phyloP scores from a whole-genome alignment of 306 rosid species.

The Vigna unguiculata region DNA sequence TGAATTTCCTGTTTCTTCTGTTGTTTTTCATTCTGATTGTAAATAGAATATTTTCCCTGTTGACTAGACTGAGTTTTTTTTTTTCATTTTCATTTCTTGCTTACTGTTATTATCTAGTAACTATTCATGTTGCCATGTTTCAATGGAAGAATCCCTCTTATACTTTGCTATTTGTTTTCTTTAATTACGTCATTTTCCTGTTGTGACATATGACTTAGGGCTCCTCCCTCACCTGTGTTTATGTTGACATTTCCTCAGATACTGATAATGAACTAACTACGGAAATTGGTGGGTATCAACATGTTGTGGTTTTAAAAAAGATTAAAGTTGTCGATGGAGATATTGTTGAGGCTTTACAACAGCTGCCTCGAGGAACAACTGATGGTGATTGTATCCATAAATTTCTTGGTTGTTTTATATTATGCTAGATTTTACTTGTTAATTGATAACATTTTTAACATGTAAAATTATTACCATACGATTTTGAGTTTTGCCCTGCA shows the following conservation, averaged over 20 bases:
- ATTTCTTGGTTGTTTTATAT: slow-evolving; percentile 26
- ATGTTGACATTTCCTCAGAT: slow-evolving; percentile 54
- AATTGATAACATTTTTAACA: neutral
- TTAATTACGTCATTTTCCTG: slow-evolving; percentile 9
- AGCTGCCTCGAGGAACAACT: slow-evolving; percentile 76
- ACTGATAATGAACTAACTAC: slow-evolving; percentile 78
- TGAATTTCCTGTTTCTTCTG: neutral
- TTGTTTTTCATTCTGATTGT: slow-evolving; percentile 6
- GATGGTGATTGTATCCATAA: slow-evolving; percentile 89
- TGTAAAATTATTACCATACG: neutral
- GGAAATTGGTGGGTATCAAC: slow-evolving; percentile 93
- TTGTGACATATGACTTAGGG: slow-evolving; percentile 15
- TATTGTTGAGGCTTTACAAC: slow-evolving; percentile 68
- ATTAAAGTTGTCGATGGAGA: slow-evolving; percentile 86
- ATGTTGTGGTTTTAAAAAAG: slow-evolving; percentile 71
- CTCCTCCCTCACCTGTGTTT: slow-evolving; percentile 41
- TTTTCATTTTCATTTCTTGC: slow-evolving; percentile 16
- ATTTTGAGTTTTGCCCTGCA: neutral
- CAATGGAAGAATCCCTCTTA: neutral
- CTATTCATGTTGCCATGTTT: neutral
- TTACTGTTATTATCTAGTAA: slow-evolving; percentile 5
- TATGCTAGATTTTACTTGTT: slow-evolving; percentile 27
- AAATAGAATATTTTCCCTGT: slow-evolving; percentile 14
- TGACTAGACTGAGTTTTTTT: neutral
- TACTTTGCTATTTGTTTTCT: slow-evolving; percentile 22